These are phyloP conservation scores for Fraxinus baroniana DNA, from an alignment of 305 asterid genomes.

Conservation along the genomic window DNA sequence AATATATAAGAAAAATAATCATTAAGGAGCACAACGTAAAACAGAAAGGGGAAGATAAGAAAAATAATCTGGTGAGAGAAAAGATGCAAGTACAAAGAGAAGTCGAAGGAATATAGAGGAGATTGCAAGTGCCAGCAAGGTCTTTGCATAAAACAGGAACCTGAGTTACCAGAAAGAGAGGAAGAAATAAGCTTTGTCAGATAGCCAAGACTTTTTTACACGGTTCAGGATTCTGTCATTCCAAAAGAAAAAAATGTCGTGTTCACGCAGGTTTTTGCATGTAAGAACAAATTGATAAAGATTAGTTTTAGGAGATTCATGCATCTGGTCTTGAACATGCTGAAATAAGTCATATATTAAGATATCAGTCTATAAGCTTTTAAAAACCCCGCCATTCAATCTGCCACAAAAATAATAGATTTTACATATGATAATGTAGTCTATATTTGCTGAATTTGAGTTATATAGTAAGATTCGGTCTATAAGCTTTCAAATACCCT, in stretches of 20 bases:
- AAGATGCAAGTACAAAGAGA: neutral
- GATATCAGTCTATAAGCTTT: neutral
- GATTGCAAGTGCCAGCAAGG: neutral
- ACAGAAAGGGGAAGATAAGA: neutral
- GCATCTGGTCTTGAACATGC: neutral
- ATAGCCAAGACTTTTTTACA: neutral
- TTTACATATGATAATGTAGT: neutral
- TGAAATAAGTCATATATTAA: neutral
- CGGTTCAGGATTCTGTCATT: neutral
- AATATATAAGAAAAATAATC: neutral
- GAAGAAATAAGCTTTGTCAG: neutral
- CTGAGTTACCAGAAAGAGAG: neutral
- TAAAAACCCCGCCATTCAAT: neutral
- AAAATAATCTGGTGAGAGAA: neutral
- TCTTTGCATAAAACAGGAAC: neutral
- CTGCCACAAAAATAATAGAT: neutral
- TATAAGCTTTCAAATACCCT: neutral
- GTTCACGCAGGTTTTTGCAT: neutral
- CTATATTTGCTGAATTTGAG: neutral
- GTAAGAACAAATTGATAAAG: neutral
- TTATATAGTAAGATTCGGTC: neutral
- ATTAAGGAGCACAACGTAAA: neutral
- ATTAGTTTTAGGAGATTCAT: neutral
- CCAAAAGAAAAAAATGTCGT: neutral
- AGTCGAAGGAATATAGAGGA: neutral